Evolutionary conservation across 108 stramenopile species (phyloP).

Genomic region (Cyclotella kingstonii): DNA sequence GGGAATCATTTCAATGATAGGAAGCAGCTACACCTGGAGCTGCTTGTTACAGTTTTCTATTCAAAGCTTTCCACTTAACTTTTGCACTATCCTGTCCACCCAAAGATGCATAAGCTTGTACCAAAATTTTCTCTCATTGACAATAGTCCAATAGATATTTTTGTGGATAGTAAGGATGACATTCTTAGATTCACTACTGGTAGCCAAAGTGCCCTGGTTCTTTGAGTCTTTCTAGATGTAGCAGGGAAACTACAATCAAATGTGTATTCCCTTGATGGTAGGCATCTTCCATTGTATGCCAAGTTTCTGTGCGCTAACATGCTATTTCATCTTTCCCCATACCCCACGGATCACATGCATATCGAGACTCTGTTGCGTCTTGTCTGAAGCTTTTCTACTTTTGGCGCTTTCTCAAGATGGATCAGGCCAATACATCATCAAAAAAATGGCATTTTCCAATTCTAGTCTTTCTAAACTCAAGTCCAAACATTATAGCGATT

Average conservation of each 20-base stretch:
- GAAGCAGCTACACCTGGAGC: constrained; percentile 52
- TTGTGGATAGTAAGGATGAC: constrained; percentile 77
- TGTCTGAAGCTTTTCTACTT: neutral
- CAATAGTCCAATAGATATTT: constrained; percentile 72
- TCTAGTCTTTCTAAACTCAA: constrained; percentile 59
- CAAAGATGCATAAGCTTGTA: constrained; percentile 74
- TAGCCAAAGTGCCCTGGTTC: constrained; percentile 61
- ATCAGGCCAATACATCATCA: constrained; percentile 77
- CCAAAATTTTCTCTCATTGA: constrained; percentile 56
- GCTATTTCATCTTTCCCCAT: constrained; percentile 46
- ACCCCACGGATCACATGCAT: constrained; percentile 43
- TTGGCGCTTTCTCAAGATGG: constrained; percentile 15
- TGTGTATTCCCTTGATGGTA: constrained; percentile 46
- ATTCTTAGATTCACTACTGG: constrained; percentile 87
- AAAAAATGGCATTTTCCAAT: constrained; percentile 61
- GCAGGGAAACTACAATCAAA: constrained; percentile 78
- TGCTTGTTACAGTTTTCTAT: constrained; percentile 27
- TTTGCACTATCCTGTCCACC: constrained; percentile 72
- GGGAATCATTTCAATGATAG: constrained; percentile 7
- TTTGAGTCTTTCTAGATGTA: constrained; percentile 56
- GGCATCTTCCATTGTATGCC: constrained; percentile 87
- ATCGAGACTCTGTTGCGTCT: constrained; percentile 41
- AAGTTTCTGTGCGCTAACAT: constrained; percentile 65
- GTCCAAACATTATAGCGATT: constrained; percentile 56
- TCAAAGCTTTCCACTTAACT: constrained; percentile 51